Evolutionary conservation across 805 yeast species (phyloP), one percentile per base, ranked within the genome.

Genomic region (Kluyveromyces lactis): DNA sequence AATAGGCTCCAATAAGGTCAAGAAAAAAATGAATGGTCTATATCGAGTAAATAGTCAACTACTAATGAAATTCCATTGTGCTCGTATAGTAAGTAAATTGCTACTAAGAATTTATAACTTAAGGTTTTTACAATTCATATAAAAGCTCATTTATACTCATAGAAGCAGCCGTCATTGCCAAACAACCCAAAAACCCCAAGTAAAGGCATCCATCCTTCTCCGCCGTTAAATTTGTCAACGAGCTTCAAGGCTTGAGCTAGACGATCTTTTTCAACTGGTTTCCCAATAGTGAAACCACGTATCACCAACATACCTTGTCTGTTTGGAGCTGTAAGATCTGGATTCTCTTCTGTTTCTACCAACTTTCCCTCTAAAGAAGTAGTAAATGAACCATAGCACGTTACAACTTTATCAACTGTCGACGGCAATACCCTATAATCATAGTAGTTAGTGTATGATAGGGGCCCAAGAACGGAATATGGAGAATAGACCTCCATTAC

Each of bases 81-180:
- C 31, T 28, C n/a, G 16, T 15, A 28, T 9, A 28, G 15, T 28
- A 28, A 38, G 24, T 8, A 8, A 27, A 18, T 27, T n/a, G n/a
- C n/a, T n/a, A n/a, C n/a, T n/a, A n/a, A 41, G 10, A 36, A 13
- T 15, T 11, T 12, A 16, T 13, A 10, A 10, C 11, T 2, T 9
- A 32, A 32, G n/a, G n/a, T n/a, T n/a, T n/a, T n/a, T n/a, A n/a
- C n/a, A n/a, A n/a, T n/a, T n/a, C n/a, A n/a, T n/a, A n/a, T n/a
- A n/a, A n/a, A n/a, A n/a, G n/a, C 8, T 21, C 24, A 42, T 37
- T 54, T 55, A 35, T 53, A 62, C 48, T 67, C 68, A 53, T 81
- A 82, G 42, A 82, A 68, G 52, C 89, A 81, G 2, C 89, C 89
- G 56, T 82, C 90, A 21, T 58, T 64, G 11, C 86, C 89, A 70